Percentiles rank a stretch among this genome's conserved stretches.
Evolutionary conservation across 768 basidiomycete species (phyloP).

Genomic region (Artomyces pyxidatus): DNA sequence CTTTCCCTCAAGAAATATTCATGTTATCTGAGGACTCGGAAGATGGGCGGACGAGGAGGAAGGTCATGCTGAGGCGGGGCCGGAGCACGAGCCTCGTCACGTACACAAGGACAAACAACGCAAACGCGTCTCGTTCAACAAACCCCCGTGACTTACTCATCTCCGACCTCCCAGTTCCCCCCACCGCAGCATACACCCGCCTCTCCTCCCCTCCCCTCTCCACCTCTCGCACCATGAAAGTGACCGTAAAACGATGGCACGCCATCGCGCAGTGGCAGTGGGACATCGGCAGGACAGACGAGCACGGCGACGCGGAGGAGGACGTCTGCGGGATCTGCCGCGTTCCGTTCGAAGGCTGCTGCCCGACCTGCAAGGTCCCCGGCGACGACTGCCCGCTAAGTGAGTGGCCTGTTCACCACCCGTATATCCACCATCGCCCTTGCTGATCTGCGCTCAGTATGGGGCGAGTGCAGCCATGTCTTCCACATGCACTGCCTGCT

Average conservation of each 20-base stretch:
- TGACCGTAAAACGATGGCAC: slow-evolving; percentile 78
- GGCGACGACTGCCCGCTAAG: slow-evolving; percentile 94
- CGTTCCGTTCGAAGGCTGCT: slow-evolving; percentile 88
- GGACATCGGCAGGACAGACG: slow-evolving; percentile 43
- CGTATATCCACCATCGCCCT: not conserved
- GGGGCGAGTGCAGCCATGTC: slow-evolving; percentile 95
- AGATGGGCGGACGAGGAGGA: not conserved
- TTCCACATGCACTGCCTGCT: slow-evolving; percentile 99
- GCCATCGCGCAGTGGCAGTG: slow-evolving; percentile 88
- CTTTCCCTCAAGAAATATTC: not conserved
- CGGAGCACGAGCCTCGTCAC: slow-evolving; percentile 3
- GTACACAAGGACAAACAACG: slow-evolving; percentile 14
- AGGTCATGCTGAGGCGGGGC: not conserved
- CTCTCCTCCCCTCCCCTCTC: not conserved
- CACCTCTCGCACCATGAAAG: slow-evolving; percentile 48
- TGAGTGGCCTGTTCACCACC: slow-evolving; percentile 35
- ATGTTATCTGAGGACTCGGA: too few species aligned
- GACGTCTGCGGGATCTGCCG: slow-evolving; percentile 85
- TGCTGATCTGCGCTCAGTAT: slow-evolving; percentile 47
- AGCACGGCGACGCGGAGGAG: slow-evolving; percentile 53
- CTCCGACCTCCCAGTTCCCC: not conserved
- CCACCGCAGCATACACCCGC: not conserved
- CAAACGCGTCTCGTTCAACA: slow-evolving; percentile 10
- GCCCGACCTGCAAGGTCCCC: slow-evolving; percentile 92
- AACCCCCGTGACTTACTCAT: not conserved